Base-by-base conservation (phyloP, 108 stramenopile genomes). In the Bacterosira constricta region DNA sequence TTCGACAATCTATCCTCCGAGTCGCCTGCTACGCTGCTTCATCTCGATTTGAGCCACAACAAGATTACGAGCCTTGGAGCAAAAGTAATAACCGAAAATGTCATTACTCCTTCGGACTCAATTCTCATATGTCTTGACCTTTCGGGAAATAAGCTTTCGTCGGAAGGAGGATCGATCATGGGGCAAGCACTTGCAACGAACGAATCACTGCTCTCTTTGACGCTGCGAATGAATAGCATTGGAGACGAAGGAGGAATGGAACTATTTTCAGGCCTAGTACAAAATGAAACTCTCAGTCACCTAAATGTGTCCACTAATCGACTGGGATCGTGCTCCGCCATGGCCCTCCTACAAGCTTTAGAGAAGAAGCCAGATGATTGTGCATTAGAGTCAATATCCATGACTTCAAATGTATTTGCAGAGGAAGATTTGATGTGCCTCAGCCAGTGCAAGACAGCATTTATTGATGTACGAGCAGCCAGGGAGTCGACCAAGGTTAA, bases 11-110 rank as follows among this genome's bases (percentile, higher is more conserved):
- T n/a, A n/a, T n/a, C n/a, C n/a, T n/a, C n/a, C n/a, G n/a, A n/a
- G n/a, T n/a, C n/a, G n/a, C n/a, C n/a, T n/a, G n/a, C n/a, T n/a
- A 62, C 34, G n/a, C 26, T 68, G 5, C 39, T 55, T 6, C 27
- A 68, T 55, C 35, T 68, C 27, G 54, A 68, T 44, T 41, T 68
- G 20, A 44, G 53, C 1, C 66, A 68, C 27, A 68, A 68, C 29
- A 38, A 45, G 30, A 68, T 68, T 41, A 49, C 54, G n/a, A 42
- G 23, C 1, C 15, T 15, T 20, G 66, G 53, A 17, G 21, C 55
- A 17, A 27, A 4, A 13, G 27, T 55, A 10, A n/a, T 68, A 5
- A 27, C 18, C 0, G 29, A 31, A 10, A 23, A 52, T 21, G n/a
- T n/a, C n/a, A n/a, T n/a, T n/a, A n/a, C n/a, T n/a, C n/a, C n/a